A percentile compares a stretch with the other conserved stretches of the same genome.
Conservation (phyloP, 169 alveolate species). For the Babesia microti region DNA sequence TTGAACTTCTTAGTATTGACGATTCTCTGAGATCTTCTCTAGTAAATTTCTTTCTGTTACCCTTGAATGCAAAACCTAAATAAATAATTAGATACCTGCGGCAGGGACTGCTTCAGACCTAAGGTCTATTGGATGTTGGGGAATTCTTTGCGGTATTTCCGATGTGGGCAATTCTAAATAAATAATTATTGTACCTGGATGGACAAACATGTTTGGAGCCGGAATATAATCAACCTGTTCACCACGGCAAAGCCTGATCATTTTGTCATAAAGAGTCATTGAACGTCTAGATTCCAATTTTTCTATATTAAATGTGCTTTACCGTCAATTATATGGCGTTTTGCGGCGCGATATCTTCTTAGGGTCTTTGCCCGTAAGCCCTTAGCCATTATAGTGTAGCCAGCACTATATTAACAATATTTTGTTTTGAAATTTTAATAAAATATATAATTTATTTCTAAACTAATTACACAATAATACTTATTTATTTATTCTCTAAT, state of each 20-base stretch:
- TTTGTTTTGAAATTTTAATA: too few species aligned
- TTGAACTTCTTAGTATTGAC: too few species aligned
- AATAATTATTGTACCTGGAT: constrained; percentile 44
- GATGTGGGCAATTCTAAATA: constrained; percentile 32
- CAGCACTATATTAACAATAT: too few species aligned
- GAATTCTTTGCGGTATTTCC: constrained; percentile 37
- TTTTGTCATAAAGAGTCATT: constrained; percentile 23
- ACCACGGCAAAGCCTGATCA: constrained; percentile 23
- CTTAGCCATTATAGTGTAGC: constrained; percentile 51
- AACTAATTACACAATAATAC: too few species aligned
- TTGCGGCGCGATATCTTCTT: constrained; percentile 60
- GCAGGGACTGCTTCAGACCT: constrained; percentile 63
- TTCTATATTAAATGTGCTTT: background rate
- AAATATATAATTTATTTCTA: too few species aligned
- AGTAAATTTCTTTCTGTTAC: constrained; percentile 51
- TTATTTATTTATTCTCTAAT: too few species aligned
- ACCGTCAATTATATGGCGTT: constrained; percentile 57
- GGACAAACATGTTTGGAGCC: constrained; percentile 50
- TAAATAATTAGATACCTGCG: constrained; percentile 44
- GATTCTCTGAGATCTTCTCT: constrained; percentile 40
- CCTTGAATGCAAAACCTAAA: constrained; percentile 52
- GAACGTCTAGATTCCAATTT: constrained; percentile 1
- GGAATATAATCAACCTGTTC: constrained; percentile 32
- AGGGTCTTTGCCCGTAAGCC: constrained; percentile 63
- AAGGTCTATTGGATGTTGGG: constrained; percentile 55